Evolutionary conservation across 352 stramenopile species (phyloP).

Genomic region (Plasmopara halstedii): DNA sequence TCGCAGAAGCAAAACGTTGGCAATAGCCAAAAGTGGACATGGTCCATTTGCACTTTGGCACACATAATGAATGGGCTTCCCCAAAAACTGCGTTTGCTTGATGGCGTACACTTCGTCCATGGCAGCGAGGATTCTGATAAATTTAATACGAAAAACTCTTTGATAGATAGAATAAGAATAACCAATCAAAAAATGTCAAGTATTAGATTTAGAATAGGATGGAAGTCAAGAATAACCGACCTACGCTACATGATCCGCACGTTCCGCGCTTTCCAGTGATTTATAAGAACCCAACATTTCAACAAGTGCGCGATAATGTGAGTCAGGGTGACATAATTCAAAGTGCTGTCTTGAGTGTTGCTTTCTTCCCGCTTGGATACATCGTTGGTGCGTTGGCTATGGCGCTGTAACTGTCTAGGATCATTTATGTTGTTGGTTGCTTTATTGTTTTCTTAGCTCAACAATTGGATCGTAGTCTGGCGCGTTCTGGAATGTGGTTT

Average conservation of each 20-base stretch:
- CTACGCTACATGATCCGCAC: slow-evolving; percentile 49
- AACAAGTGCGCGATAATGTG: slow-evolving; percentile 56
- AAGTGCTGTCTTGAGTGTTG: slow-evolving; percentile 30
- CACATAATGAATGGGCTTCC: slow-evolving; percentile 80
- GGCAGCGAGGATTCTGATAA: background rate
- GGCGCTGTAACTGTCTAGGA: too few relatives aligned
- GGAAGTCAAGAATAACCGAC: slow-evolving; percentile 27
- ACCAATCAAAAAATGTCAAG: too few relatives aligned
- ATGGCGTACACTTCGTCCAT: slow-evolving; percentile 73
- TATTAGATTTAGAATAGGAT: slow-evolving; percentile 5
- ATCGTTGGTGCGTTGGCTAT: slow-evolving; percentile 41
- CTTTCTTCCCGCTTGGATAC: slow-evolving; percentile 65
- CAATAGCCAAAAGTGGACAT: slow-evolving; percentile 94
- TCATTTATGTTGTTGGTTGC: background rate
- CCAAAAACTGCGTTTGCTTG: slow-evolving; percentile 75
- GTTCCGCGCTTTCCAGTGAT: slow-evolving; percentile 64
- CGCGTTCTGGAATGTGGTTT: slow-evolving; percentile 64
- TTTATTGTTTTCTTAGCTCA: slow-evolving; percentile 21
- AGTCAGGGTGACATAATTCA: slow-evolving; percentile 37
- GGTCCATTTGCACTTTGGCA: slow-evolving; percentile 98
- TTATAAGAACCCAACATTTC: slow-evolving; percentile 43
- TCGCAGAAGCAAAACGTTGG: slow-evolving; percentile 93
- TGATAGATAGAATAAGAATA: too few relatives aligned
- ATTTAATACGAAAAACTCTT: too few relatives aligned
- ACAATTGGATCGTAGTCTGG: slow-evolving; percentile 54